A percentile compares a stretch with the other conserved stretches of the same genome.
These are phyloP conservation scores for Gossypium anomalum DNA, from an alignment of 345 rosid genomes.

Conservation along the genomic window DNA sequence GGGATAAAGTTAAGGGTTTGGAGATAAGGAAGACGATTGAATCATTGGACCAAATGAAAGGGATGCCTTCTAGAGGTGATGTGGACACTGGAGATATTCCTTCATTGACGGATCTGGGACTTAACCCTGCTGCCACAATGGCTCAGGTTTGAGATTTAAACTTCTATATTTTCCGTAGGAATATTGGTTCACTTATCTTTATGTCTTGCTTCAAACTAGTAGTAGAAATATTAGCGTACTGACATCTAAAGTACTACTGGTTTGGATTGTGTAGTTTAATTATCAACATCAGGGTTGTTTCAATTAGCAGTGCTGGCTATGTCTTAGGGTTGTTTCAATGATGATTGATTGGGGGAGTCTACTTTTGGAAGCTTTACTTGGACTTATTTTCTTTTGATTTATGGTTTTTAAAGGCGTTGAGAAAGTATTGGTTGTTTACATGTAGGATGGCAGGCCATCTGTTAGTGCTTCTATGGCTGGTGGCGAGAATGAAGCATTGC, in stretches of 20 bases:
- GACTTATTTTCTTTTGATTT: background rate
- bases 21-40: conserved; percentile 84
- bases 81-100: conserved; percentile 93
- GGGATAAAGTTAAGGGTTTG: conserved; percentile 63
- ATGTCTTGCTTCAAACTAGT: background rate
- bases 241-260: background rate
- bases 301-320: background rate
- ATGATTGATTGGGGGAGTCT: background rate
- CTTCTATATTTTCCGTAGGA: background rate
- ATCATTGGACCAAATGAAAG: conserved; percentile 82
- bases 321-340: background rate
- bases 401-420: background rate
- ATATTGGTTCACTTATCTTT: background rate
- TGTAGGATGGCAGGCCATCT: conserved; percentile 64
- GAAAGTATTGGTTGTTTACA: conserved; percentile 7
- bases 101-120: conserved; percentile 77
- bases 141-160: conserved; percentile 50
- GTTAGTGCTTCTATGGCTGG: conserved; percentile 64
- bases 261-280: background rate
- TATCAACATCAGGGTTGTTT: background rate
- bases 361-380: background rate
- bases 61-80: conserved; percentile 82
- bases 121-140: conserved; percentile 45
- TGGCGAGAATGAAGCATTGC: conserved; percentile 92
- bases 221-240: background rate